Conservation (phyloP, 1,139 yeast species). For the Wickerhamomyces sp. region DNA sequence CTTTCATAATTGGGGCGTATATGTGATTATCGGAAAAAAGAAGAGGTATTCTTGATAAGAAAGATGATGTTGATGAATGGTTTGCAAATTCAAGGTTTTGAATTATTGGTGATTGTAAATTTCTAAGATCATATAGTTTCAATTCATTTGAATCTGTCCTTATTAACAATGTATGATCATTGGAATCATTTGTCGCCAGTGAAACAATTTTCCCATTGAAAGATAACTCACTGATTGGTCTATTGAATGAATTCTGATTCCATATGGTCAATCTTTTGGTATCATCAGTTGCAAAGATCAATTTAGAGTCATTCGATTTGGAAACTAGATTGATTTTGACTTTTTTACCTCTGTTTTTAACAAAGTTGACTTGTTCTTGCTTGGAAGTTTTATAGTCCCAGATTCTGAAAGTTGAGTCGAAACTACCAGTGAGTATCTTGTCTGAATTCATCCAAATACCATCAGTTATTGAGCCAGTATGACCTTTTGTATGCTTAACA, state of each 20-base stretch:
- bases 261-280: slow-evolving; percentile 11
- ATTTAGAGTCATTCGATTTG: slow-evolving; percentile 2
- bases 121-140: slow-evolving; percentile 33
- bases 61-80: not conserved
- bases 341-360: slow-evolving; percentile 15
- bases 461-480: slow-evolving; percentile 18
- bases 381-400: slow-evolving; percentile 18
- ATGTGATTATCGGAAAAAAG: slow-evolving; percentile 15
- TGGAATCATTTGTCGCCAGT: not conserved
- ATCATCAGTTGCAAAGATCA: slow-evolving; percentile 8
- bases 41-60: slow-evolving; percentile 5
- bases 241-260: slow-evolving; percentile 11
- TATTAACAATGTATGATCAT: slow-evolving; percentile 6
- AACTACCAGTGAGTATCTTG: slow-evolving; percentile 15
- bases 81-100: slow-evolving; percentile 21
- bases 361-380: slow-evolving; percentile 12
- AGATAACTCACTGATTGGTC: slow-evolving; percentile 6
- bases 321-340: slow-evolving; percentile 7
- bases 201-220: not conserved
- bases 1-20: slow-evolving; percentile 19
- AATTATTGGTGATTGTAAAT: slow-evolving; percentile 28
- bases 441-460: slow-evolving; percentile 13
- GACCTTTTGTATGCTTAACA: slow-evolving; percentile 23
- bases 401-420: slow-evolving; percentile 23
- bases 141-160: slow-evolving; percentile 14